Evolutionary conservation across 208 protist genomes (phyloP), one percentile per base, ranked within the genome.

Genomic region (Leishmania martiniquensis): DNA sequence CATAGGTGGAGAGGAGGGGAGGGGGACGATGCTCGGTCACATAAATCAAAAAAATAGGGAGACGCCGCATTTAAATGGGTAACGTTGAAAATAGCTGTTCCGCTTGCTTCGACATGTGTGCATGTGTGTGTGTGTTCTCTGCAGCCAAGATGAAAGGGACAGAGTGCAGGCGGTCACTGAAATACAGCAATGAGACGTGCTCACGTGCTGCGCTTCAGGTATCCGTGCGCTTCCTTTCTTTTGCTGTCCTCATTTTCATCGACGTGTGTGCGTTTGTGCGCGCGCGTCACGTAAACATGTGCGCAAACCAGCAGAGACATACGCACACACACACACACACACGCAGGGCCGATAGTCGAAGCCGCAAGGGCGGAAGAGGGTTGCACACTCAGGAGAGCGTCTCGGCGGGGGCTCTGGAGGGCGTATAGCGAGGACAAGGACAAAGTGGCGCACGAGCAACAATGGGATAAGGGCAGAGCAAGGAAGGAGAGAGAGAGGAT

Each of bases 111-210:
- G n/a, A n/a, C n/a, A n/a, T n/a, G 13, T 34, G 29, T 63, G 57
- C 29, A 29, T 63, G 68, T n/a, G 66, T 52, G 66, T 71, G 34
- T 7, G 42, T 70, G 63, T 52, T 45, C 5, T 45, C 20, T 42
- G 32, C 13, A 7, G 0, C 25, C 0, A n/a, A 20, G 59, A 42
- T 25, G 29, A 42, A 29, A 6, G 59, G 17, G 59, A 22, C 6
- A 20, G 37, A 13, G 25, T 37, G 65, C 25, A 52, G 37, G 65
- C 22, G 65, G n/a, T 15, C 7, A 20, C 42, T 9, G 44, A 39
- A 12, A 47, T 44, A 44, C 66, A 71, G 66, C 37, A 52, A 32
- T 44, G 34, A 71, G 22, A 71, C 66, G 66, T 71, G 66, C 44
- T 71, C n/a, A 44, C 34, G 17, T 71, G 66, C 66, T 34, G 44